Conservation (phyloP, 2,329 filamentous ascomycete genomes). For the Atkinsonella texensis region DNA sequence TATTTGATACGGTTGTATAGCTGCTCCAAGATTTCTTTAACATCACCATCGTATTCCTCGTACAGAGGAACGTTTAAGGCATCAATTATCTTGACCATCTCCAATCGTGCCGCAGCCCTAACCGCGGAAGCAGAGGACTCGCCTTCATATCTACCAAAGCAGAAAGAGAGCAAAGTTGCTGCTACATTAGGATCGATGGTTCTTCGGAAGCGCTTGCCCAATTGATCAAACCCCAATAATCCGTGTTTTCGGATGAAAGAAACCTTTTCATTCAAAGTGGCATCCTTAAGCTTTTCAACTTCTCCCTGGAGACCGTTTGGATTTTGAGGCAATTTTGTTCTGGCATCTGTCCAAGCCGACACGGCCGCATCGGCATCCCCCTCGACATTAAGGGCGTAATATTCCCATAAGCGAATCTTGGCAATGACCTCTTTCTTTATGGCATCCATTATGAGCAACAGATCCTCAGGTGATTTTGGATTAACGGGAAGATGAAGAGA, state of each 20-base stretch:
- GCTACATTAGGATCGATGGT: constrained; percentile 55
- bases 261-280: constrained; percentile 37
- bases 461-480: constrained; percentile 57
- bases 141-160: constrained; percentile 49
- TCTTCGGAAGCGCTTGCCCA: constrained; percentile 72
- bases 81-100: constrained; percentile 57
- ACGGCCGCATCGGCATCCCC: constrained; percentile 56
- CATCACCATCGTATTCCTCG: constrained; percentile 79
- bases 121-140: constrained; percentile 31
- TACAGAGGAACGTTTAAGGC: constrained; percentile 83
- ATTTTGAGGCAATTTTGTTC: constrained; percentile 41
- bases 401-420: constrained; percentile 80
- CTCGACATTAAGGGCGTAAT: constrained; percentile 74
- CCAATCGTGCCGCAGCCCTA: constrained; percentile 36
- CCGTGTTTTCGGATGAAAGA: constrained; percentile 57
- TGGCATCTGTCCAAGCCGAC: constrained; percentile 56
- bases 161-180: constrained; percentile 38
- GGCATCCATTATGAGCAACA: constrained; percentile 70
- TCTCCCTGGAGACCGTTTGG: constrained; percentile 18
- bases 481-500: constrained; percentile 64
- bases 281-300: constrained; percentile 35
- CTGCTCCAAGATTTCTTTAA: constrained; percentile 75
- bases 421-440: constrained; percentile 72
- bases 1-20: constrained; percentile 93
- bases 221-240: constrained; percentile 55